These are phyloP conservation scores for Knufia fluminis DNA, from an alignment of 2,329 filamentous ascomycete species.

Conservation along the genomic window DNA sequence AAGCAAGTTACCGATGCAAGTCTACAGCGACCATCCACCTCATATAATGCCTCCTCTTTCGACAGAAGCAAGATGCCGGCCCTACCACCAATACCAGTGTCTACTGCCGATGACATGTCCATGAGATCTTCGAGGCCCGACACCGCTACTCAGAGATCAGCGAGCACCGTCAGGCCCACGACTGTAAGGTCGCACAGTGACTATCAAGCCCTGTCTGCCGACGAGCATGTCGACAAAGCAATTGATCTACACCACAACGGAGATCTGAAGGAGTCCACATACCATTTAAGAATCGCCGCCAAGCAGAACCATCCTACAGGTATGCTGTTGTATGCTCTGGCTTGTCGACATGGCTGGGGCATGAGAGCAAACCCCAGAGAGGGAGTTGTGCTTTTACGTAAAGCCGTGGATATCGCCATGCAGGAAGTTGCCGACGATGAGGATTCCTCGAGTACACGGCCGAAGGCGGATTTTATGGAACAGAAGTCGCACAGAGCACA, in stretches of 20 bases:
- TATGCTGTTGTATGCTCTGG: slow-evolving; percentile 92
- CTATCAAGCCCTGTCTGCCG: slow-evolving; percentile 39
- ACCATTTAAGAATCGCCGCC: slow-evolving; percentile 84
- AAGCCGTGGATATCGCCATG: slow-evolving; percentile 75
- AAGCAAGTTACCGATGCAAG: not conserved
- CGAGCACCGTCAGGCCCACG: slow-evolving; percentile 50
- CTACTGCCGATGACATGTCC: slow-evolving; percentile 37
- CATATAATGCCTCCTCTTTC: not conserved
- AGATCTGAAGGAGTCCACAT: slow-evolving; percentile 84
- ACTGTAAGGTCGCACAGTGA: slow-evolving; percentile 24
- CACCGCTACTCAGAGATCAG: slow-evolving; percentile 36
- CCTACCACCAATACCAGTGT: slow-evolving; percentile 20
- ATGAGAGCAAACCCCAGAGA: slow-evolving; percentile 88
- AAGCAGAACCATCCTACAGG: slow-evolving; percentile 78
- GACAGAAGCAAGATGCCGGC: slow-evolving; percentile 9
- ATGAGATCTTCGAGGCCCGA: slow-evolving; percentile 38
- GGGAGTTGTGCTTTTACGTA: slow-evolving; percentile 83
- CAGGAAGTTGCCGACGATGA: slow-evolving; percentile 78
- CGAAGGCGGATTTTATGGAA: slow-evolving; percentile 55
- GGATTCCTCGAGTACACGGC: slow-evolving; percentile 42
- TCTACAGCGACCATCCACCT: slow-evolving; percentile 1
- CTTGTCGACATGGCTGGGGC: slow-evolving; percentile 93
- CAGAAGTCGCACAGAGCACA: slow-evolving; percentile 80
- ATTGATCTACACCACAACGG: slow-evolving; percentile 85
- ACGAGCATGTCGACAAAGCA: slow-evolving; percentile 83